A percentile compares a stretch with the other conserved stretches of the same genome.
These are phyloP conservation scores for Cystobasidium tubakii DNA, from an alignment of 768 basidiomycete species.

Conservation along the genomic window DNA sequence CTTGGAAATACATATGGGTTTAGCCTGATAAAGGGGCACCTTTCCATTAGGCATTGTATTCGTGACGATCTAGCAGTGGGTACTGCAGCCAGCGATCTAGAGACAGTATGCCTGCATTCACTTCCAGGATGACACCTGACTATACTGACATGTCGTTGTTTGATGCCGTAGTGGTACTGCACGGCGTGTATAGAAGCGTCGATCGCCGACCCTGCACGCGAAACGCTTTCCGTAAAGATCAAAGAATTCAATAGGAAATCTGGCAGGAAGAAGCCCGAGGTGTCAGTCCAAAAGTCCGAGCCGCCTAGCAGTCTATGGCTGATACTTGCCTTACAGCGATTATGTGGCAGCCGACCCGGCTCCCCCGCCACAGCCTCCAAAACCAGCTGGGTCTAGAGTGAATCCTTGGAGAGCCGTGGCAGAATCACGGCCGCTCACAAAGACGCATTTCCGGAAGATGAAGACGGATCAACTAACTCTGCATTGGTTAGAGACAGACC, in stretches of 20 bases:
- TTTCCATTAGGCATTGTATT: constrained; percentile 1
- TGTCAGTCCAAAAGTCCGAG: not conserved
- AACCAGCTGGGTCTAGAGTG: not conserved
- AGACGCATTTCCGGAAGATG: constrained; percentile 6
- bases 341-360: not conserved
- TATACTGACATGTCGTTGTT: not conserved
- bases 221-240: constrained; percentile 17
- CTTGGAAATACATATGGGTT: not conserved
- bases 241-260: constrained; percentile 17
- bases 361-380: not conserved
- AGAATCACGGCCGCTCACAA: constrained; percentile 24
- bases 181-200: constrained; percentile 17
- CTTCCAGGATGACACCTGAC: not conserved
- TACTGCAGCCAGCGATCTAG: not conserved
- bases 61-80: not conserved
- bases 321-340: not conserved
- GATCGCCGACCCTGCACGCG: not conserved
- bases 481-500: constrained; percentile 58
- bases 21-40: not conserved
- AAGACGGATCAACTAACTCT: constrained; percentile 9
- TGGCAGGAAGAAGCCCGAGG: constrained; percentile 24
- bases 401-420: constrained; percentile 30
- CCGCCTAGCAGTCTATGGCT: not conserved
- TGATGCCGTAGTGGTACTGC: constrained; percentile 28
- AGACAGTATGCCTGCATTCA: not conserved